Conservation (phyloP, 1,284 basidiomycete species). For the Cutaneotrichosporon arboriforme region DNA sequence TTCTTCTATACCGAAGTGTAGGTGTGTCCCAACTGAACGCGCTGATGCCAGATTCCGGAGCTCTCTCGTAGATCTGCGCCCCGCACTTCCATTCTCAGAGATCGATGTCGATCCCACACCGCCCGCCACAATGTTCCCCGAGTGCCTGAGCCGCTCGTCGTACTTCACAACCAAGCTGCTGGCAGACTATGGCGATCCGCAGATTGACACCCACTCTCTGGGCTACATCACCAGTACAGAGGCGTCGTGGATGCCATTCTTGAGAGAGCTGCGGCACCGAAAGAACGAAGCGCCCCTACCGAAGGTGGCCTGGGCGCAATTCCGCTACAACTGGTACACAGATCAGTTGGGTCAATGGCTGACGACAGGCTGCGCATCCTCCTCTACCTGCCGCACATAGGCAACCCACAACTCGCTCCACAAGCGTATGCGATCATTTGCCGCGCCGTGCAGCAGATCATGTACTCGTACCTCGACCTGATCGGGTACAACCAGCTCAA, state of each 20-base stretch:
- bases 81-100: constrained; percentile 20
- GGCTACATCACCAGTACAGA: constrained; percentile 19
- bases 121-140: constrained; percentile 9
- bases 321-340: constrained; percentile 25
- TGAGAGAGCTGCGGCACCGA: constrained; percentile 16
- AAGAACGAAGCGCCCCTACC: neutral
- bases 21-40: neutral
- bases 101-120: constrained; percentile 23
- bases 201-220: constrained; percentile 18
- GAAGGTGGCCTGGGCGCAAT: constrained; percentile 19
- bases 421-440: constrained; percentile 14
- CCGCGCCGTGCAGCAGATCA: constrained; percentile 19
- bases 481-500: constrained; percentile 12
- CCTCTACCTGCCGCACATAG: constrained; percentile 18
- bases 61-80: constrained; percentile 18
- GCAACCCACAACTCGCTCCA: constrained; percentile 6
- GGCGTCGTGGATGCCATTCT: constrained; percentile 16
- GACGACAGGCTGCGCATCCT: constrained; percentile 22
- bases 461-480: constrained; percentile 21
- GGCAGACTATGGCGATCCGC: constrained; percentile 19
- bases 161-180: constrained; percentile 16
- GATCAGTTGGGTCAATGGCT: neutral
- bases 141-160: constrained; percentile 12
- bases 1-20: constrained; percentile 28
- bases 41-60: constrained; percentile 18